Evolutionary conservation across 441 rosid genomes (phyloP), one percentile per base, ranked within the genome.

Genomic region (Raphanus hybrid): DNA sequence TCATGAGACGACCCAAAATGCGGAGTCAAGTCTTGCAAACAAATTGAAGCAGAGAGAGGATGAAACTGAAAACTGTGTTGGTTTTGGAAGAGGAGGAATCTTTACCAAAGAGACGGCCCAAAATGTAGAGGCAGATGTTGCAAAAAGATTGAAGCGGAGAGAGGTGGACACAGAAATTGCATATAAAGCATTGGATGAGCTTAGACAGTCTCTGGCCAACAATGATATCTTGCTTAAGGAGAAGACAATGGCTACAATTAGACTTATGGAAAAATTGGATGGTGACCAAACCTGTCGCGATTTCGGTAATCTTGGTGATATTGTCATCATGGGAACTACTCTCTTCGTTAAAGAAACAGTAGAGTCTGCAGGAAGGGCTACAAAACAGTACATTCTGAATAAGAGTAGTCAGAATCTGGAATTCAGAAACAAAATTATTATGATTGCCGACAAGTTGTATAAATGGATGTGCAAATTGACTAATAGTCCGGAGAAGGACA

Each of bases 241-340:
- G 52, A 45, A 45, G 52, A 45, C 52, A 45, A 45, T 45, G 52
- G 52, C 52, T 45, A 45, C 52, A 45, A 45, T 45, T 45, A 45
- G 52, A 45, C 14, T 45, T 45, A 45, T 45, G 52, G 52, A 45
- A 45, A 45, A 45, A 45, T 45, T 45, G 52, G 52, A 45, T 45
- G 52, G 52, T 45, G 52, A 15, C 52, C 52, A 45, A 45, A 45
- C 52, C 52, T 12, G 52, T 45, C 52, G 39, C 39, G 39, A 35
- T 35, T 35, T 1, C 8, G 39, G 39, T 35, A 35, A 35, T 35
- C 39, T 35, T 35, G 39, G 39, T 35, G 39, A 35, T 35, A 35
- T 35, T 35, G 39, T 35, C 39, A 35, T 8, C 39, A 35, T 35
- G 39, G 39, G 35, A 32, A 32, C 35, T 32, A 32, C 35, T 32